Conservation (phyloP, 192 early-diverging fungal species). For the Coemansia sp. region DNA sequence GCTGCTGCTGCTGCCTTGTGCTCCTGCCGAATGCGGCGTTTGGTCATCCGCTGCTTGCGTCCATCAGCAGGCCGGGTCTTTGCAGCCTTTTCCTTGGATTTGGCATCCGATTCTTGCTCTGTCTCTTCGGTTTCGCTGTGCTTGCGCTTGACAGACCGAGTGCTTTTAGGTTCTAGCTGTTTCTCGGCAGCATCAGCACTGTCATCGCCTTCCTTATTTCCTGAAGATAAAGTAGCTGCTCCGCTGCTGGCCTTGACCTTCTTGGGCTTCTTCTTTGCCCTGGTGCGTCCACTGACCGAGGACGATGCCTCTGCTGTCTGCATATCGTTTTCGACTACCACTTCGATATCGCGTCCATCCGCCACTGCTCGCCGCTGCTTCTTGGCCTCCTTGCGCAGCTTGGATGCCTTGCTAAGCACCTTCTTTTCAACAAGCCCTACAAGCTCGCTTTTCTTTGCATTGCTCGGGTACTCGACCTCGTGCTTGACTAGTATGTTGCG, state of each 20-base stretch:
- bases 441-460: conserved; percentile 49
- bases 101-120: not conserved
- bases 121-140: conserved; percentile 25
- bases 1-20: not conserved
- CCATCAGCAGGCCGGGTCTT: not conserved
- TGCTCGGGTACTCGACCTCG: conserved; percentile 34
- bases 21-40: not conserved
- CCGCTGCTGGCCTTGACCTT: not conserved
- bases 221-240: too few relatives aligned
- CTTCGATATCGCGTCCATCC: conserved; percentile 42
- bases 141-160: conserved; percentile 38
- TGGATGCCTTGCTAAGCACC: conserved; percentile 25
- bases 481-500: conserved; percentile 46
- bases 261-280: conserved; percentile 4
- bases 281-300: not conserved
- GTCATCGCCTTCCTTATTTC: too few relatives aligned
- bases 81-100: not conserved
- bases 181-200: not conserved
- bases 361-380: conserved; percentile 18
- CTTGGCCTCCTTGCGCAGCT: conserved; percentile 44
- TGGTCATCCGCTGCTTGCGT: not conserved
- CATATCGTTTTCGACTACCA: conserved; percentile 10
- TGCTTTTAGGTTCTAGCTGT: not conserved
- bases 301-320: conserved; percentile 4
- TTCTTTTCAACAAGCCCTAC: conserved; percentile 20